Evolutionary conservation across 345 rosid species (phyloP).

Genomic region (Cardamine occulta): DNA sequence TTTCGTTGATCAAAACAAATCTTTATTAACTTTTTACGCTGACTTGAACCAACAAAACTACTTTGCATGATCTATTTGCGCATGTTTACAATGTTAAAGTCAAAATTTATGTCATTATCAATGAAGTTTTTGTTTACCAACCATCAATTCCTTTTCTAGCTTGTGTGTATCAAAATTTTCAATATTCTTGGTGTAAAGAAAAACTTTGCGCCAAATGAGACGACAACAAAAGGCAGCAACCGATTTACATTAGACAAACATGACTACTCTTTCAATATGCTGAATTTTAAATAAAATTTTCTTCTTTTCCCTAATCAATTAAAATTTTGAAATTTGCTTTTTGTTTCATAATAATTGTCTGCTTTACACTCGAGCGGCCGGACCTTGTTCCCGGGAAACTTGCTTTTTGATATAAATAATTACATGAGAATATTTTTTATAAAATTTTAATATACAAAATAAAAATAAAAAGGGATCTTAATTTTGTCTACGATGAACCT

Average conservation of each 20-base stretch:
- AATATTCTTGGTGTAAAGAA: neutral
- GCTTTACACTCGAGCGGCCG: slow-evolving; percentile 49
- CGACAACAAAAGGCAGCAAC: neutral
- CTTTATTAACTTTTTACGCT: neutral
- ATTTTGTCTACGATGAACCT: slow-evolving; percentile 20
- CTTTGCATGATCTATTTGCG: neutral
- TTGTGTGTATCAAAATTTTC: slow-evolving; percentile 2
- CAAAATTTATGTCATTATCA: neutral
- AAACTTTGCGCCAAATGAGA: neutral
- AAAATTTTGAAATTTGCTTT: slow-evolving; percentile 31
- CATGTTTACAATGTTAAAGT: neutral
- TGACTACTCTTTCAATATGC: slow-evolving; percentile 12
- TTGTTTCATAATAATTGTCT: slow-evolving; percentile 37
- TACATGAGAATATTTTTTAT: slow-evolving; percentile 26
- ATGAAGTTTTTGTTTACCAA: neutral
- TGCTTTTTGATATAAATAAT: slow-evolving; percentile 30
- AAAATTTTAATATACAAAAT: neutral
- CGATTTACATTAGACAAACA: slow-evolving; percentile 13
- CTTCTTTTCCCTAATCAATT: slow-evolving; percentile 19
- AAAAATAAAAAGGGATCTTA: slow-evolving; percentile 13
- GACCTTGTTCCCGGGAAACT: slow-evolving; percentile 46
- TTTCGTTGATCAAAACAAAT: neutral
- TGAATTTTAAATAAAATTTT: neutral
- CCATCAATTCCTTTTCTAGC: neutral
- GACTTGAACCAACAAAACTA: neutral